Conservation (phyloP, 1,284 basidiomycete genomes). For the Tremellales sp. region DNA sequence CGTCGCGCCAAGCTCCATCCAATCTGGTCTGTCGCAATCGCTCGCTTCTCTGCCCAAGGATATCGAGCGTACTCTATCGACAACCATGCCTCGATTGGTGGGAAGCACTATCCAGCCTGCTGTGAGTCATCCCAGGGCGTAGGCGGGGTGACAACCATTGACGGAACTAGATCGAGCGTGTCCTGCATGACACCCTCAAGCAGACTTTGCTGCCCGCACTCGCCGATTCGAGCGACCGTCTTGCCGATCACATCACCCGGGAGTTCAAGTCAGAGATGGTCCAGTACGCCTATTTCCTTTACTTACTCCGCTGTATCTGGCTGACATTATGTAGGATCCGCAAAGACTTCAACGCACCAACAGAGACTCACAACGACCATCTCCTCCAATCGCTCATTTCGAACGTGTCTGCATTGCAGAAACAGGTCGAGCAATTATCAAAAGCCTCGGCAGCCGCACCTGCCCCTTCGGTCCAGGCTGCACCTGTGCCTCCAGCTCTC, state of each 20-base stretch:
- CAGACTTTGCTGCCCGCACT: constrained; percentile 29
- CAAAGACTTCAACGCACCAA: constrained; percentile 22
- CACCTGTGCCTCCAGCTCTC: constrained; percentile 1
- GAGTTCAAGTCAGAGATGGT: constrained; percentile 40
- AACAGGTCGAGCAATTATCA: constrained; percentile 12
- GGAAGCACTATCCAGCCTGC: constrained; percentile 22
- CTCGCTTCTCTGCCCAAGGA: constrained; percentile 23
- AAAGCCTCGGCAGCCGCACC: constrained; percentile 1
- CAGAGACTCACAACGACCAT: no score
- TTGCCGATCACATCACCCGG: constrained; percentile 27
- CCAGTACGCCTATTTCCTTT: constrained; percentile 18
- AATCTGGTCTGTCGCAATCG: constrained; percentile 20
- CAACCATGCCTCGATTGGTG: constrained; percentile 23
- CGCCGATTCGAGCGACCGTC: constrained; percentile 9
- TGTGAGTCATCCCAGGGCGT: constrained; percentile 5
- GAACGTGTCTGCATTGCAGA: constrained; percentile 21
- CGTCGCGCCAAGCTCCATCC: constrained; percentile 12
- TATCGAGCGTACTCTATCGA: constrained; percentile 21
- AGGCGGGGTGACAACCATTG: not conserved
- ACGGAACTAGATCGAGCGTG: constrained; percentile 20
- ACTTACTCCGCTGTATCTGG: not conserved
- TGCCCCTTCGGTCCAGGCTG: constrained; percentile 2
- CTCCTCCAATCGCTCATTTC: constrained; percentile 15
- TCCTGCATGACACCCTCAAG: constrained; percentile 23
- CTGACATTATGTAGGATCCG: constrained; percentile 13